Conservation (phyloP, 75 land plant genomes). For the Pinus albicaulis region DNA sequence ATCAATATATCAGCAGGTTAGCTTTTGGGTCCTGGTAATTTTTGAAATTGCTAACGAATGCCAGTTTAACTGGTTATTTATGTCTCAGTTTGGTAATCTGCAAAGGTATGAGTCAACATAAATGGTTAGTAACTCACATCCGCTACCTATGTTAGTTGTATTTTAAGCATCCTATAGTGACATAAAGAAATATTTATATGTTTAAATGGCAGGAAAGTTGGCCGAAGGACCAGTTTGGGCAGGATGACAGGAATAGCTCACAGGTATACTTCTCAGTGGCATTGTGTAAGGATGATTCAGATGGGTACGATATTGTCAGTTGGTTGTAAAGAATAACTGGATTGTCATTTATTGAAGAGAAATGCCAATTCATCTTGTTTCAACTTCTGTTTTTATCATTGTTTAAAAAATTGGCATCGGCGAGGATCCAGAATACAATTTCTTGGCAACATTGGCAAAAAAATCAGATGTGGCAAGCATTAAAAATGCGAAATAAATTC, state of each 20-base stretch:
- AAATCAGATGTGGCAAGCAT: too few species aligned
- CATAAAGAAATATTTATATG: neutral
- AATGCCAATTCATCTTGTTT: neutral
- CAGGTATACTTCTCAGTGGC: conserved; percentile 9
- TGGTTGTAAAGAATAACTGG: neutral
- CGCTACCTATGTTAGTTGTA: neutral
- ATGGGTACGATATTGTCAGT: neutral
- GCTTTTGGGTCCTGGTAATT: neutral
- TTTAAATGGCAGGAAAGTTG: conserved; percentile 16
- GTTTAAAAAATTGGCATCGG: too few species aligned
- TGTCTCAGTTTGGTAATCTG: neutral
- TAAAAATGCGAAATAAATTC: too few species aligned
- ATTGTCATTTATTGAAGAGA: neutral
- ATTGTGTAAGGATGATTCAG: neutral
- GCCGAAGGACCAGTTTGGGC: conserved; percentile 7
- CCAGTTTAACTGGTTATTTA: neutral
- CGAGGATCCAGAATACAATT: too few species aligned
- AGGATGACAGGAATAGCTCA: conserved; percentile 13
- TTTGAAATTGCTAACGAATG: neutral
- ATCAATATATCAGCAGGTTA: conserved; percentile 11
- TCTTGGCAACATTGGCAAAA: too few species aligned
- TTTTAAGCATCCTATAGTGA: neutral
- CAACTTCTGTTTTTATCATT: too few species aligned
- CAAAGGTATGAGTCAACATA: neutral
- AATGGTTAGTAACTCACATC: neutral